Evolutionary conservation across 352 stramenopile genomes (phyloP), one percentile per base, ranked within the genome.

Genomic region (Phytophthora megakarya): DNA sequence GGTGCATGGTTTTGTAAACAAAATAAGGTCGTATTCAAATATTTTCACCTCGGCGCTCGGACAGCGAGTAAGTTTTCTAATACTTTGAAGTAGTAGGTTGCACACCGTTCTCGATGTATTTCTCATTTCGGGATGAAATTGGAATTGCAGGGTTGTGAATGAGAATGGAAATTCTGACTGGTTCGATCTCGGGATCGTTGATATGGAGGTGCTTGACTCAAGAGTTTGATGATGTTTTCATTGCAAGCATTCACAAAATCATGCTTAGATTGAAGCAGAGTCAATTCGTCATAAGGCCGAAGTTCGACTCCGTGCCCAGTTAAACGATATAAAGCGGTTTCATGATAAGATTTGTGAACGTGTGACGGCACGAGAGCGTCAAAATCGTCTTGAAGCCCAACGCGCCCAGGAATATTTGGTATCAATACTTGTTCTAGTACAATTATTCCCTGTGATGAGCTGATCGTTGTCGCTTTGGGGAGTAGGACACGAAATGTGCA

Each of bases 341-440:
- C 80, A 86, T 42, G 74, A 78, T 13, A 78, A 88, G 48, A 83
- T 86, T 21, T 91, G 82, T 58, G 43, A 70, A 22, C 76, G 80
- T 5, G 80, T 91, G 26, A 81, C 70, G 21, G 78, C 76, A 13
- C 71, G 65, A 45, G 74, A 81, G 50, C 48, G 71, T 13, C 60
- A 81, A 61, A 67, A 84, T 35, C 78, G 69, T 3, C 48, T 72
- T 44, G 42, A 75, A 32, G 30, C 54, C 18, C 52, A 73, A 51
- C 53, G 42, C 13, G 39, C 60, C 11, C 65, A 73, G 46, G 50
- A 72, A 13, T 32, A 67, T 26, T 71, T 72, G 51, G 67, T 75
- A 32, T 8, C 3, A 35, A 11, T 12, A 35, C 30, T 35, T 35
- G 30, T 35, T 5, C 30, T 15, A 35, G 30, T 35, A 11, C 8